These are phyloP conservation scores for Lachnellula willkommii DNA, from an alignment of 2,329 filamentous ascomycete genomes.

Conservation along the genomic window DNA sequence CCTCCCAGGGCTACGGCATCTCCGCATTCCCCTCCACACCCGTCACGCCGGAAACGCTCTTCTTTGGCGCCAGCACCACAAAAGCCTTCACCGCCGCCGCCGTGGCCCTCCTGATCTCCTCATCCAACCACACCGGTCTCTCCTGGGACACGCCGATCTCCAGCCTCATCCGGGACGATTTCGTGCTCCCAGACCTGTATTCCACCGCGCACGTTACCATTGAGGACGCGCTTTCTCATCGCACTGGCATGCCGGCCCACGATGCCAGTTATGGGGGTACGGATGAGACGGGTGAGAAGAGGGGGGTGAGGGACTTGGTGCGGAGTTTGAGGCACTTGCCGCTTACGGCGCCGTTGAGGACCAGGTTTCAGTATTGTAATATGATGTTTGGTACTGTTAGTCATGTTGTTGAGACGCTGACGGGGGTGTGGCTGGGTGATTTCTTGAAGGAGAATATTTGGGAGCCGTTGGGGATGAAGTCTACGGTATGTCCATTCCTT, in stretches of 20 bases:
- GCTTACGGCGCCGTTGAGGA: slow-evolving; percentile 40
- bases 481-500: slow-evolving; percentile 30
- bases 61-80: slow-evolving; percentile 50
- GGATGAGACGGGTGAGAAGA: slow-evolving; percentile 18
- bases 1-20: slow-evolving; percentile 36
- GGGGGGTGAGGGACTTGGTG: slow-evolving; percentile 29
- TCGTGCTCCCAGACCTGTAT: slow-evolving; percentile 43
- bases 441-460: slow-evolving; percentile 41
- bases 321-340: slow-evolving; percentile 42
- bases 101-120: slow-evolving; percentile 42
- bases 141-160: slow-evolving; percentile 45
- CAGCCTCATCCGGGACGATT: slow-evolving; percentile 46
- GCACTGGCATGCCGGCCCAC: slow-evolving; percentile 45
- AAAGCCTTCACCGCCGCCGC: slow-evolving; percentile 50
- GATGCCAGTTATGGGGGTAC: slow-evolving; percentile 33
- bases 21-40: slow-evolving; percentile 33
- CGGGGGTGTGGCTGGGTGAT: slow-evolving; percentile 34
- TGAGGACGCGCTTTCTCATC: slow-evolving; percentile 49
- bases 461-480: slow-evolving; percentile 42
- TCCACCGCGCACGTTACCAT: slow-evolving; percentile 46
- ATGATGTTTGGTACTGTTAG: slow-evolving; percentile 43
- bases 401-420: slow-evolving; percentile 42
- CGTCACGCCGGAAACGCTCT: slow-evolving; percentile 45
- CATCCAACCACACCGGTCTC: slow-evolving; percentile 33
- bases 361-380: slow-evolving; percentile 45